Conservation (phyloP, 805 yeast species). For the Zygoascus biomembranicola region DNA sequence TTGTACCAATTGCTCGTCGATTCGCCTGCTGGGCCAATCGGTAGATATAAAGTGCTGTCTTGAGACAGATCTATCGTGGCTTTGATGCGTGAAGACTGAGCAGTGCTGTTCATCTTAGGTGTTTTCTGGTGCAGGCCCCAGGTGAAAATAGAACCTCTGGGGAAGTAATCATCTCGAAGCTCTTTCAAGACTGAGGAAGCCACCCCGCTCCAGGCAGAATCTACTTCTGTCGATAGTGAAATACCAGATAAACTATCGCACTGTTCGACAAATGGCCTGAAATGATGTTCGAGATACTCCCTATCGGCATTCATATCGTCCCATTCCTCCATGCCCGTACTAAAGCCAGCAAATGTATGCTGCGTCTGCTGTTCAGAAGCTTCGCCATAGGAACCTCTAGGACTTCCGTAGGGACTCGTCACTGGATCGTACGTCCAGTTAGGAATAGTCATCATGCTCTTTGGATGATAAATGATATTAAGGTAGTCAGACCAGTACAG, state of each 20-base stretch:
- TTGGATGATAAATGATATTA: slow-evolving; percentile 57
- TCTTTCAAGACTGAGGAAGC: slow-evolving; percentile 42
- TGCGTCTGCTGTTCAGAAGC: slow-evolving; percentile 2
- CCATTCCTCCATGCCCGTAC: slow-evolving; percentile 58
- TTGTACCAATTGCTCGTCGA: slow-evolving; percentile 36
- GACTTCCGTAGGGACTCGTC: slow-evolving; percentile 26
- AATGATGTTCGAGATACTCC: slow-evolving; percentile 49
- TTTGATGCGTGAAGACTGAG: slow-evolving; percentile 36
- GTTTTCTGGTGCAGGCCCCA: slow-evolving; percentile 37
- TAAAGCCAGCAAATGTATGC: slow-evolving; percentile 22
- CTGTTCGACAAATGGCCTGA: slow-evolving; percentile 60
- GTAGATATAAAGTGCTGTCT: slow-evolving; percentile 48
- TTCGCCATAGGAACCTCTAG: slow-evolving; percentile 19
- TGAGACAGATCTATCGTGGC: slow-evolving; percentile 39
- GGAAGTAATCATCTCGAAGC: slow-evolving; percentile 61
- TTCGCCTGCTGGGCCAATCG: slow-evolving; percentile 33
- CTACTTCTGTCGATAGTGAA: slow-evolving; percentile 60
- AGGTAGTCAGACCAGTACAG: slow-evolving; percentile 77
- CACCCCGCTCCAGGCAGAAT: slow-evolving; percentile 82
- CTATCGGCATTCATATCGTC: slow-evolving; percentile 28
- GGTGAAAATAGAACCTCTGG: slow-evolving; percentile 38
- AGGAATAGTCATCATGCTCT: slow-evolving; percentile 42
- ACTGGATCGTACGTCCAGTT: slow-evolving; percentile 51
- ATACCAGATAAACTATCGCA: slow-evolving; percentile 71
- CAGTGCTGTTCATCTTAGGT: slow-evolving; percentile 12